phyloP scores from a whole-genome alignment of 1,284 basidiomycete species.

The Termitomyces sp. region DNA sequence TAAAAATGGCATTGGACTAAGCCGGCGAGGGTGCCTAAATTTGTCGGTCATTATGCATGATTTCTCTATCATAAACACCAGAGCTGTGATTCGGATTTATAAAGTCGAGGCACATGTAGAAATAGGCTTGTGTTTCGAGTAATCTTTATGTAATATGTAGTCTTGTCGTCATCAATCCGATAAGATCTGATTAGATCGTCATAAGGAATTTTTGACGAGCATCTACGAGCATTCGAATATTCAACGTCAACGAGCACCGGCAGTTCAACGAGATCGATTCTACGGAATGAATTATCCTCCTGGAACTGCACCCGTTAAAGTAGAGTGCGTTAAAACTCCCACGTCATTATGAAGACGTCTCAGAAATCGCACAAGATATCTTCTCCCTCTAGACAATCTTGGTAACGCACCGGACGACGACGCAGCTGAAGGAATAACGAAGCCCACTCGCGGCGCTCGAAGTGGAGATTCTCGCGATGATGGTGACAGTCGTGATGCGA shows the following conservation, averaged over 20 bases:
- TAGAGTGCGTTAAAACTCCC: conserved; percentile 49
- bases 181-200: conserved; percentile 1
- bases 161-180: neutral
- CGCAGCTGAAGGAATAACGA: conserved; percentile 63
- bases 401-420: conserved; percentile 63
- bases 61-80: neutral
- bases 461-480: conserved; percentile 21
- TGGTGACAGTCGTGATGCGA: conserved; percentile 14
- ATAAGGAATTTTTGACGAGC: neutral
- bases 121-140: no score
- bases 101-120: no score
- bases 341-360: neutral
- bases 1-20: neutral
- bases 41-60: neutral
- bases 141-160: no score
- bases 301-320: conserved; percentile 72
- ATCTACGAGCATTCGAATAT: no score
- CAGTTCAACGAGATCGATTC: neutral
- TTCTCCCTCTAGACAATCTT: conserved; percentile 39
- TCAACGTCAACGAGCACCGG: no score
- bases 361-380: conserved; percentile 42
- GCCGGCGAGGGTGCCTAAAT: no score
- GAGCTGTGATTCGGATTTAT: no score
- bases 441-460: conserved; percentile 28
- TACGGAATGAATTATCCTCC: conserved; percentile 24